These are phyloP conservation scores for Aspergillus candidus DNA, from an alignment of 2,329 filamentous ascomycete species.

Conservation along the genomic window DNA sequence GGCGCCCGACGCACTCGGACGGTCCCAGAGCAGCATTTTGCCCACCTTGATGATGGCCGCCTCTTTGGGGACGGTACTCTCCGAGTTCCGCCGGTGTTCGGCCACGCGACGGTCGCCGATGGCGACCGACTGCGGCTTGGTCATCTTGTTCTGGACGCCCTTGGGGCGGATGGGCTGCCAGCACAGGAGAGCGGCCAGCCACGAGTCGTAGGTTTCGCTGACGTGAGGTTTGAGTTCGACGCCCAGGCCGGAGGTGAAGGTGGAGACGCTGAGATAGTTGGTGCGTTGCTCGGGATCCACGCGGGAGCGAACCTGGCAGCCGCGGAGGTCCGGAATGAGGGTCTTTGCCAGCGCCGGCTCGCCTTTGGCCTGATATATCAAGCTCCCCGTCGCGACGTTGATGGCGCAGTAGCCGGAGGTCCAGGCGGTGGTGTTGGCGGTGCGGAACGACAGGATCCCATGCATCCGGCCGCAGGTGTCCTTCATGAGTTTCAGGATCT, in stretches of 20 bases:
- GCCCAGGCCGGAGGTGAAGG: constrained; percentile 43
- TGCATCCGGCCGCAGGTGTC: constrained; percentile 49
- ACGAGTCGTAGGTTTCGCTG: constrained; percentile 47
- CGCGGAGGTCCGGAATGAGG: constrained; percentile 45
- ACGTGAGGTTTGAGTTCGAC: constrained; percentile 46
- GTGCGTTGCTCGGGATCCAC: constrained; percentile 42
- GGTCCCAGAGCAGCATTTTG: constrained; percentile 87
- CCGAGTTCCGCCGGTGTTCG: constrained; percentile 42
- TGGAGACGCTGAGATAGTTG: constrained; percentile 45
- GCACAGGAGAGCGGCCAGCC: constrained; percentile 47
- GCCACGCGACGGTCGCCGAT: constrained; percentile 39
- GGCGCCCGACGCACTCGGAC: constrained; percentile 47
- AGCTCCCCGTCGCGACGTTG: constrained; percentile 45
- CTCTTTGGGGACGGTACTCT: constrained; percentile 55
- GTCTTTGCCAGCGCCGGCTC: constrained; percentile 44
- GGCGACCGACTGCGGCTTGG: constrained; percentile 42
- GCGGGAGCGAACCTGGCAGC: constrained; percentile 44
- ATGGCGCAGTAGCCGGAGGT: constrained; percentile 48
- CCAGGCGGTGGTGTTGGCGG: constrained; percentile 39
- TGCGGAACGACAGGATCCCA: constrained; percentile 47
- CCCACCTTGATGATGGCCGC: constrained; percentile 91
- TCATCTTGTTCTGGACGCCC: constrained; percentile 46
- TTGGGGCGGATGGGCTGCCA: constrained; percentile 48
- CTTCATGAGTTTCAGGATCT: constrained; percentile 47
- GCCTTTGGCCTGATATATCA: constrained; percentile 47